phyloP scores from a whole-genome alignment of 2,329 filamentous ascomycete genomes.

The Xenoacremonium recifei region DNA sequence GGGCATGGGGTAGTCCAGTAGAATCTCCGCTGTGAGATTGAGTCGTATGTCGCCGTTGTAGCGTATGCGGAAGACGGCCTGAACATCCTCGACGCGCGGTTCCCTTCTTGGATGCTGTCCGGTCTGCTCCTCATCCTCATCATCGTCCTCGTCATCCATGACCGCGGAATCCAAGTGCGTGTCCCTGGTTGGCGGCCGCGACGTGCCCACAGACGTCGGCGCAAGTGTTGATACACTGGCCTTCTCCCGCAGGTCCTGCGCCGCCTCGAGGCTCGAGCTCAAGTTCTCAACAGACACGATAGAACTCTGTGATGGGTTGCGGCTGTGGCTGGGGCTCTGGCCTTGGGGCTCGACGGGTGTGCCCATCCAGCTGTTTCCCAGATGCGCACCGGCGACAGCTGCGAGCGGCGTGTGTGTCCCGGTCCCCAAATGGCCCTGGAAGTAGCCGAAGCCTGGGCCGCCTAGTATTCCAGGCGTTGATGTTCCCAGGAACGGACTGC shows the following conservation, averaged over 20 bases:
- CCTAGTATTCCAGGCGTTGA: slow-evolving; percentile 65
- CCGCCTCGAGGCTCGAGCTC: slow-evolving; percentile 32
- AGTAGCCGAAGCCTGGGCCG: slow-evolving; percentile 77
- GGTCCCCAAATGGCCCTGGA: slow-evolving; percentile 74
- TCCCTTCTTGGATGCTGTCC: slow-evolving; percentile 53
- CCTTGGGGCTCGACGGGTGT: slow-evolving; percentile 9
- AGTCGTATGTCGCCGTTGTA: slow-evolving; percentile 87
- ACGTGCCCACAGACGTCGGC: slow-evolving; percentile 51
- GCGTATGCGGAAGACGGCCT: slow-evolving; percentile 86
- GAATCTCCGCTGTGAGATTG: slow-evolving; percentile 88
- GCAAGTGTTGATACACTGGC: slow-evolving; percentile 62
- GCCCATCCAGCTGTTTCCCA: slow-evolving; percentile 37
- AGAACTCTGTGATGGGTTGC: slow-evolving; percentile 47
- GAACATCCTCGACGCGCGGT: slow-evolving; percentile 79
- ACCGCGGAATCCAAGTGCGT: slow-evolving; percentile 36
- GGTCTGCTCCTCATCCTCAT: slow-evolving; percentile 24
- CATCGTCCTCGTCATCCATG: slow-evolving; percentile 35
- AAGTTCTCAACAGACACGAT: slow-evolving; percentile 45
- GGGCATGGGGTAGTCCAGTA: slow-evolving; percentile 97
- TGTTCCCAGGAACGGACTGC: slow-evolving; percentile 57
- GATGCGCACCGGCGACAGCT: slow-evolving; percentile 68
- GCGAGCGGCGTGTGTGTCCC: slow-evolving; percentile 78
- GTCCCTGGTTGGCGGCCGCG: slow-evolving; percentile 59
- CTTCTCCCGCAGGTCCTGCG: slow-evolving; percentile 52
- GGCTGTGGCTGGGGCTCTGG: slow-evolving; percentile 34